A percentile compares a stretch with the other conserved stretches of the same genome.
Conservation (phyloP, 495 filamentous ascomycete species). For the Friedmanniomyces simplex region DNA sequence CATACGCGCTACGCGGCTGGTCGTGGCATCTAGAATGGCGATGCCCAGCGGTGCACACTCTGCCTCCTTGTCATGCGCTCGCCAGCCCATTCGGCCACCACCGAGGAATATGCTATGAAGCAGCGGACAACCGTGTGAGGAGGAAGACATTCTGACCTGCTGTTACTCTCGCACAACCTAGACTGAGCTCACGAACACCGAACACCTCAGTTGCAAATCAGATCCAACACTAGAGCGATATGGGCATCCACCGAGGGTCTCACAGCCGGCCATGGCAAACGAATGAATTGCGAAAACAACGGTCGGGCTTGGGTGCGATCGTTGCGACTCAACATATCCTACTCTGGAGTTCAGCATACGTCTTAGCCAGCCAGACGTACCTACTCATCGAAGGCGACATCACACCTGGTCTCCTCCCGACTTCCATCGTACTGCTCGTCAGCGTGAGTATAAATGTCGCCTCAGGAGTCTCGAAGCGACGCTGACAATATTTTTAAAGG, state of each 20-base stretch:
- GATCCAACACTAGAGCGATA: background rate
- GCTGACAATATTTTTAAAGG: background rate
- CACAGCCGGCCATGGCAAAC: background rate
- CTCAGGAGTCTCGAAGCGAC: background rate
- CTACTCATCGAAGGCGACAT: background rate
- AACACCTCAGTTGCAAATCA: background rate
- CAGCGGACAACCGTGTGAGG: background rate
- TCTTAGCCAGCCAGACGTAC: background rate
- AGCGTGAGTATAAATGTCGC: background rate
- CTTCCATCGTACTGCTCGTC: background rate
- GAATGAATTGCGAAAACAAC: background rate
- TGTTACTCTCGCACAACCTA: background rate
- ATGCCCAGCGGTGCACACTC: background rate
- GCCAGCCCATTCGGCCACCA: background rate
- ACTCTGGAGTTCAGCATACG: background rate
- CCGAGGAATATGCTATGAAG: background rate
- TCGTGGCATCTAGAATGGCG: background rate
- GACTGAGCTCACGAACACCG: background rate
- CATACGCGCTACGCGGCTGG: constrained; percentile 1
- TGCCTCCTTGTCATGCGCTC: background rate
- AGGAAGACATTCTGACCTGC: background rate
- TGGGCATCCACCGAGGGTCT: background rate
- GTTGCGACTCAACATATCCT: background rate
- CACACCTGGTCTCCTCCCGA: background rate
- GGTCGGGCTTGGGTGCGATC: background rate